Conservation (phyloP, 2,329 filamentous ascomycete species). For the Fusarium sp. region DNA sequence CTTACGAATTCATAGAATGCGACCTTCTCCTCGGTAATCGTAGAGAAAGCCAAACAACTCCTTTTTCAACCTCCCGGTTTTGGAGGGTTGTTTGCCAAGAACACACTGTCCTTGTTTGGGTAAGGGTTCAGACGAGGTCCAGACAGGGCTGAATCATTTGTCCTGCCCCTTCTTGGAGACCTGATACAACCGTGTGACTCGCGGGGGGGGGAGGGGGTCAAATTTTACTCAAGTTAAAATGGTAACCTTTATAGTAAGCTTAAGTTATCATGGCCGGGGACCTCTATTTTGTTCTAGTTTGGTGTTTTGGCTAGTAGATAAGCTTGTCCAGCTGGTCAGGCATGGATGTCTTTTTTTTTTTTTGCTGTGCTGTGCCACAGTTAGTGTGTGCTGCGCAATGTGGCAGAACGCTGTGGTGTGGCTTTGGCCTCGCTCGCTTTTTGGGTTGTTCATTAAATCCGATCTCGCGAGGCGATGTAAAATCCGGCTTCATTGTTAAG, state of each 20-base stretch:
- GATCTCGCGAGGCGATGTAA: neutral
- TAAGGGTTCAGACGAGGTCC: slow-evolving; percentile 4
- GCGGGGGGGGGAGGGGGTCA: neutral
- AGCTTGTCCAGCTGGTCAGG: neutral
- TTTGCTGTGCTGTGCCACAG: neutral
- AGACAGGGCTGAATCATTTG: slow-evolving; percentile 9
- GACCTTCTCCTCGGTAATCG: neutral
- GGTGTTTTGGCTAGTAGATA: neutral
- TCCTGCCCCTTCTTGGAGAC: neutral
- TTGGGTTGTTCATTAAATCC: neutral
- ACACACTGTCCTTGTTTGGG: slow-evolving; percentile 2
- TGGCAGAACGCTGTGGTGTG: neutral
- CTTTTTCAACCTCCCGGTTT: neutral
- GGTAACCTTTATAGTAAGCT: slow-evolving; percentile 7
- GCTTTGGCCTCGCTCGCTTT: neutral
- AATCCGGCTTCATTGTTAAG: neutral
- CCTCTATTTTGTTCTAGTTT: neutral
- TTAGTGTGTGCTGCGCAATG: neutral
- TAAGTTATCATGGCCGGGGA: neutral
- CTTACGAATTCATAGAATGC: neutral
- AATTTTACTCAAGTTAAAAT: neutral
- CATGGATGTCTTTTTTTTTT: neutral
- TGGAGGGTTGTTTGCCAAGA: neutral
- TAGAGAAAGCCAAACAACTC: neutral
- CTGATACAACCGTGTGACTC: neutral